phyloP scores from a whole-genome alignment of 2,329 filamentous ascomycete genomes.

The Malbranchea cinnamomea region DNA sequence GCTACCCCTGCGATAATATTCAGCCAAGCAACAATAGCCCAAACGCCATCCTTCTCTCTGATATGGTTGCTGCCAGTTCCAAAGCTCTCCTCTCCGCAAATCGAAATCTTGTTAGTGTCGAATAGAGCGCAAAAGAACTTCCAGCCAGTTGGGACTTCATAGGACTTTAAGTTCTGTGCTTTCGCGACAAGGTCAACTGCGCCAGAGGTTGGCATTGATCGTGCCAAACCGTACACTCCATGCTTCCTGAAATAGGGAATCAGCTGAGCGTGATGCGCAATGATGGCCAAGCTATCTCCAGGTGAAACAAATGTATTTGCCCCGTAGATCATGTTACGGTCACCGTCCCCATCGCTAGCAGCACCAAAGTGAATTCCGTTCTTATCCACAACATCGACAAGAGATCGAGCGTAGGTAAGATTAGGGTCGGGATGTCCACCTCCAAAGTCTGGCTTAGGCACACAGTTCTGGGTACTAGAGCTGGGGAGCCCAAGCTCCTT shows the following conservation, averaged over 20 bases:
- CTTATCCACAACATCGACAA: slow-evolving; percentile 88
- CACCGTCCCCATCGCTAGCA: slow-evolving; percentile 90
- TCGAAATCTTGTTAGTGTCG: slow-evolving; percentile 88
- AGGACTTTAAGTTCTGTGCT: slow-evolving; percentile 78
- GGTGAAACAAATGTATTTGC: slow-evolving; percentile 93
- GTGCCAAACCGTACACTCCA: slow-evolving; percentile 85
- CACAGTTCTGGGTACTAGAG: slow-evolving; percentile 76
- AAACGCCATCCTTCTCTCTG: slow-evolving; percentile 95
- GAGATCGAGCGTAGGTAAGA: slow-evolving; percentile 86
- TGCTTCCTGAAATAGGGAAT: slow-evolving; percentile 99
- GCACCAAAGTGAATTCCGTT: slow-evolving; percentile 88
- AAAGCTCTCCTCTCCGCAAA: slow-evolving; percentile 97
- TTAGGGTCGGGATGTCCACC: slow-evolving; percentile 97
- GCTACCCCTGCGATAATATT: slow-evolving; percentile 96
- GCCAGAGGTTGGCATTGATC: slow-evolving; percentile 93
- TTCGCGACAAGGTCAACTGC: slow-evolving; percentile 93
- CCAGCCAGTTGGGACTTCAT: slow-evolving; percentile 98
- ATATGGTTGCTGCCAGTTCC: slow-evolving; percentile 98
- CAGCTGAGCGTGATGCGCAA: slow-evolving; percentile 87
- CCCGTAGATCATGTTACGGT: slow-evolving; percentile 99
- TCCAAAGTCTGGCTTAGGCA: slow-evolving; percentile 85
- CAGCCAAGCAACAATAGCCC: slow-evolving; percentile 94
- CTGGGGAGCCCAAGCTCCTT: slow-evolving; percentile 72
- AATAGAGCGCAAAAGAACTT: slow-evolving; percentile 98
- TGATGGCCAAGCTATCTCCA: slow-evolving; percentile 93